A percentile compares a stretch with the other conserved stretches of the same genome.
Evolutionary conservation across 306 rosid species (phyloP).

Genomic region (Castanea crenata): DNA sequence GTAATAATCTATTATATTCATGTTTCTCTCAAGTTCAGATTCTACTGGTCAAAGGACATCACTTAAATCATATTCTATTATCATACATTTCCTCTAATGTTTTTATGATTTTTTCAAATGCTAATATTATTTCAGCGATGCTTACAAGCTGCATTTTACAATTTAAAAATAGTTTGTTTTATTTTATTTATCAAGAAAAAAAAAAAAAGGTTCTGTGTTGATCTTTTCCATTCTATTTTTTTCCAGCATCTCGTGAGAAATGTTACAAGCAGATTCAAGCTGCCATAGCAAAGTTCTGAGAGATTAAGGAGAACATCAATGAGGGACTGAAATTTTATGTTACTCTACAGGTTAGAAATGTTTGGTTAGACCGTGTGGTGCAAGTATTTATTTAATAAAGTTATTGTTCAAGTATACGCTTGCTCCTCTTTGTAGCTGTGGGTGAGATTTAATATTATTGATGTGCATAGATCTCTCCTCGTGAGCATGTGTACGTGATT

Average conservation of each 20-base stretch:
- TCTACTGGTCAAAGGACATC: constrained; percentile 1
- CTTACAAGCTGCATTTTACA: neutral
- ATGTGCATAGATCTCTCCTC: neutral
- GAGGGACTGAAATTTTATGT: constrained; percentile 94
- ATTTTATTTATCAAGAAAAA: neutral
- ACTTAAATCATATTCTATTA: neutral
- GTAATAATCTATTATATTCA: neutral
- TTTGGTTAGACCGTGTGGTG: constrained; percentile 6
- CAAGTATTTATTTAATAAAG: neutral
- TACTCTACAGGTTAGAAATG: constrained; percentile 69
- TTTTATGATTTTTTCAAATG: neutral
- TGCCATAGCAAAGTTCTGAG: constrained; percentile 81
- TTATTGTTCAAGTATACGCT: neutral
- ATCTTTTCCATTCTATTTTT: constrained; percentile 27
- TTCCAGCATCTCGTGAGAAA: constrained; percentile 85
- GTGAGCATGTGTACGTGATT: neutral
- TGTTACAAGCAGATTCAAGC: constrained; percentile 96
- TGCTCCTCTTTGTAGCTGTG: neutral
- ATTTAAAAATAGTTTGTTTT: constrained; percentile 4
- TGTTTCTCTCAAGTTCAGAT: neutral
- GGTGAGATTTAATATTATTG: neutral
- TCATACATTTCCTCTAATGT: neutral
- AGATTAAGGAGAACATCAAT: constrained; percentile 87
- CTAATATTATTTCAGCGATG: neutral
- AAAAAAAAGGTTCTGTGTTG: neutral